Base-by-base conservation (phyloP, 371 early-diverging fungal genomes). In the Capillidium heterosporum region DNA sequence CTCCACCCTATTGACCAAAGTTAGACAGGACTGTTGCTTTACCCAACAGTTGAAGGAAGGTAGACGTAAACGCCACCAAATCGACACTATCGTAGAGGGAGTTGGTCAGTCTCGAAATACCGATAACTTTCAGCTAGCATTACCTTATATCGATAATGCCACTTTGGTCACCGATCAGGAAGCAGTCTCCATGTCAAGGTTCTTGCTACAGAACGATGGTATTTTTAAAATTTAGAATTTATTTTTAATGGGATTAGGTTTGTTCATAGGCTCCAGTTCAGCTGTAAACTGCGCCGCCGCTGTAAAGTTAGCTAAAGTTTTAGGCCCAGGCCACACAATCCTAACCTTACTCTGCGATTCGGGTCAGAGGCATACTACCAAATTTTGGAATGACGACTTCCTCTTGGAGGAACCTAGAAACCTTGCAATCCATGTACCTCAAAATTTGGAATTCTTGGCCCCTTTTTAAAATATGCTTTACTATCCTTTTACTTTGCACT, bases 91-190 rank as follows among this genome's bases (percentile, higher is more conserved):
- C 10, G 91, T 97, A 0, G 96, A 97, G 66, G 97, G 95, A 0
- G 81, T 97, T 3, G 97, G 96, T 0, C 81, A 94, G 61, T 95
- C 93, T 65, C 76, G 97, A n/a, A 57, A 94, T 57, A 96, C 97
- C 8, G 65, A 71, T 19, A 96, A 95, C 64, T 88, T 95, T 68
- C 74, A 74, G 47, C 62, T 66, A 43, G 65, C 71, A 1, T 55
- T 75, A 15, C 32, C 41, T 1, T 43, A 32, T 17, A 46, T 94
- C 26, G 85, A 94, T 58, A 89, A 86, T 54, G 93, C 95, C 0
- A 76, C 80, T n/a, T 65, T 79, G 15, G 93, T 95, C 3, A 77
- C 81, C 1, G 97, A 97, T 65, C 74, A 77, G 57, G 90, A 94
- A 57, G 91, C 95, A 0, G 83, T 93, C 17, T 73, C 79, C 41